Base-by-base conservation (phyloP, 2,329 filamentous ascomycete genomes). In the Dendryphion nanum region DNA sequence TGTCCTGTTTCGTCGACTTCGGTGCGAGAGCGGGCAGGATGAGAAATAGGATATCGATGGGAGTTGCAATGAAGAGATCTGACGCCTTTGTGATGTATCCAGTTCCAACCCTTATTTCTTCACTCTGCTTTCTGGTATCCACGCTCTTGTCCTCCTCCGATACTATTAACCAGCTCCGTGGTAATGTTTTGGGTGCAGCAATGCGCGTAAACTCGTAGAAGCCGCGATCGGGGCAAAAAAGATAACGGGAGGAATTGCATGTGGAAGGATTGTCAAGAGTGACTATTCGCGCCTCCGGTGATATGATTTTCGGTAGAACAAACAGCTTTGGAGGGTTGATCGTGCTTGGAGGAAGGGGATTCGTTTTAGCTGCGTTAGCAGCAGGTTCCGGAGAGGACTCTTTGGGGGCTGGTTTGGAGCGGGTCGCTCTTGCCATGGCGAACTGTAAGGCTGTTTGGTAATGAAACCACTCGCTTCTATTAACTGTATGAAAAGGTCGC, bases 31-130 rank as follows among this genome's bases (percentile, higher is more conserved):
- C 77, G 0, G 91, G 86, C 1, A 97, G 71, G 3, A 95, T 61
- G 35, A 97, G 73, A 68, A 97, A 97, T 3, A 96, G 59, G 4
- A 87, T 78, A 63, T 98, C 93, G 38, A 95, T 73, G 2, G 82
- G 79, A 1, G 93, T 95, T 6, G 91, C 88, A 42, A 97, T 68
- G 54, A 86, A 85, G n/a, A 97, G 69, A 42, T 89, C 82, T 21
- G 88, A 81, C 30, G 75, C 76, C 53, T 82, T 82, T 21, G 82
- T 76, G 17, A 88, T 67, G 48, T 78, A 79, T 10, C 76, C 79
- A 52, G 50, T 53, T 18, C 54, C 50, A 10, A 26, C 10, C n/a
- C n/a, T n/a, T 26, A n/a, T n/a, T n/a, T 26, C 23, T 10, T 26
- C 23, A 36, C 57, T 41, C 14, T 33, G 37, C 4, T 30, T 30